A percentile compares a stretch with the other conserved stretches of the same genome.
Conservation (phyloP, 2,329 filamentous ascomycete species). For the Fusarium sp. region DNA sequence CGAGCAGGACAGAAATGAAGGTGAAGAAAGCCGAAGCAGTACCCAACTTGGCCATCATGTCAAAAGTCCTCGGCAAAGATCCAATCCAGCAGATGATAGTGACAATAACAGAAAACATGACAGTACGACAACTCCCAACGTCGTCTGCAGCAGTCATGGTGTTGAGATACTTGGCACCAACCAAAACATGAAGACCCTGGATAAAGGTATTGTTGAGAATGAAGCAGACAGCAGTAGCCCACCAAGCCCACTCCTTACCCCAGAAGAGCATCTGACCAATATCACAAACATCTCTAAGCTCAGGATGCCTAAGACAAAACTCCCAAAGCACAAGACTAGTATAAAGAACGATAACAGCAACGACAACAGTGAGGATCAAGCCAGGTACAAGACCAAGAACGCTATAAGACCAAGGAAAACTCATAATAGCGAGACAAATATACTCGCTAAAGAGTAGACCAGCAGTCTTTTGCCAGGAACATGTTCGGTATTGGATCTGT, state of each 20-base stretch:
- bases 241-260: slow-evolving; percentile 80
- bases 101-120: slow-evolving; percentile 81
- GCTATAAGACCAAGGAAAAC: slow-evolving; percentile 93
- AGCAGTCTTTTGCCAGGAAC: slow-evolving; percentile 95
- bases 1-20: slow-evolving; percentile 87
- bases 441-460: slow-evolving; percentile 94
- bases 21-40: slow-evolving; percentile 87
- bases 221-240: slow-evolving; percentile 84
- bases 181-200: slow-evolving; percentile 83
- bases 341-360: slow-evolving; percentile 85
- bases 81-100: slow-evolving; percentile 81
- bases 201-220: slow-evolving; percentile 95
- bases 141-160: slow-evolving; percentile 81
- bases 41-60: slow-evolving; percentile 81
- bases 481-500: slow-evolving; percentile 91
- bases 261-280: slow-evolving; percentile 96
- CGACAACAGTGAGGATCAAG: slow-evolving; percentile 82
- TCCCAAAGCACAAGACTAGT: slow-evolving; percentile 76
- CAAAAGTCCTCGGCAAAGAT: slow-evolving; percentile 89
- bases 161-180: slow-evolving; percentile 89
- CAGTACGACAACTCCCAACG: slow-evolving; percentile 76
- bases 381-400: slow-evolving; percentile 87
- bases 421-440: slow-evolving; percentile 93
- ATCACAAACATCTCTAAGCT: slow-evolving; percentile 93
- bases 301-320: slow-evolving; percentile 90